Percentiles rank a stretch among this genome's conserved stretches.
Conservation (phyloP, 129 eudicot species). For the Daucus carota region DH1_v3.0 NC_030386.2:3472501-3473000, state of each 20-base stretch:
- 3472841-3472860: slow-evolving; percentile 63
- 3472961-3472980: slow-evolving; percentile 32
- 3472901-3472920: slow-evolving; percentile 58
- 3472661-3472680: too few relatives aligned
- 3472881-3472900: slow-evolving; percentile 45
- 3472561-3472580: too few relatives aligned
- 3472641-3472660: not conserved
- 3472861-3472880: slow-evolving; percentile 86
- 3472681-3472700: not conserved
- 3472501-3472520: slow-evolving; percentile 34
- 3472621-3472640: not conserved
- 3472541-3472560: slow-evolving; percentile 22
- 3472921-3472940: slow-evolving; percentile 80
- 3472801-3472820: slow-evolving; percentile 27
- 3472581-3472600: too few relatives aligned
- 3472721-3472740: not conserved
- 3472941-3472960: slow-evolving; percentile 37
- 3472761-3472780: slow-evolving; percentile 43
- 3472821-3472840: slow-evolving; percentile 23
- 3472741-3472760: not conserved
- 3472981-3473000: slow-evolving; percentile 76
- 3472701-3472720: not conserved
- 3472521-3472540: slow-evolving; percentile 22
- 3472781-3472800: slow-evolving; percentile 68
- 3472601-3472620: not conserved